Evolutionary conservation across 176 grass and related monocot genomes (phyloP).

Genomic region (Miscanthus lutarioriparius): DNA sequence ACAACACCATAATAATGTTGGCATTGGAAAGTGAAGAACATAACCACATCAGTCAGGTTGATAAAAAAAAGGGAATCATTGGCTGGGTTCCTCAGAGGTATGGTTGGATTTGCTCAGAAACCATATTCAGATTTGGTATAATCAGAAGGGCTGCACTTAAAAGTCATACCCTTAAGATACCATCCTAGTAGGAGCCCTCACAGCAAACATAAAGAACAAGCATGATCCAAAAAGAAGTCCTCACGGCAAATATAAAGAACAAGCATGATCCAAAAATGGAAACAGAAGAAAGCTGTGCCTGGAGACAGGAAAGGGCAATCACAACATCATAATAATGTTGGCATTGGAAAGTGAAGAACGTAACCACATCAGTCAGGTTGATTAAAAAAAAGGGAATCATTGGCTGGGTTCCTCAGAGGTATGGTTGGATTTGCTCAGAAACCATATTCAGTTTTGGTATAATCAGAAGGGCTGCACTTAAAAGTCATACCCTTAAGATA

Average conservation of each 20-base stretch:
- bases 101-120: neutral
- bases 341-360: neutral
- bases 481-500: slow-evolving; percentile 1
- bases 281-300: neutral
- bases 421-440: neutral
- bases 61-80: neutral
- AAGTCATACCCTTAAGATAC: neutral
- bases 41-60: neutral
- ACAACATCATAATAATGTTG: neutral
- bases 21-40: neutral
- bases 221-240: neutral
- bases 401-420: neutral
- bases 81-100: neutral
- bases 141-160: neutral
- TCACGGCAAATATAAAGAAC: neutral
- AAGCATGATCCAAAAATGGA: neutral
- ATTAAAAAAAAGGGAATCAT: neutral
- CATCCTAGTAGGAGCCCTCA: slow-evolving; percentile 13
- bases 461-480: neutral
- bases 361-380: neutral
- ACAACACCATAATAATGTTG: neutral
- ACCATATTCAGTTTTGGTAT: slow-evolving; percentile 1
- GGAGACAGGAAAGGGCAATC: neutral
- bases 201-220: neutral
- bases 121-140: slow-evolving; percentile 10